Base-by-base conservation (phyloP, 169 alveolate genomes). In the Plasmodium coatneyi region DNA sequence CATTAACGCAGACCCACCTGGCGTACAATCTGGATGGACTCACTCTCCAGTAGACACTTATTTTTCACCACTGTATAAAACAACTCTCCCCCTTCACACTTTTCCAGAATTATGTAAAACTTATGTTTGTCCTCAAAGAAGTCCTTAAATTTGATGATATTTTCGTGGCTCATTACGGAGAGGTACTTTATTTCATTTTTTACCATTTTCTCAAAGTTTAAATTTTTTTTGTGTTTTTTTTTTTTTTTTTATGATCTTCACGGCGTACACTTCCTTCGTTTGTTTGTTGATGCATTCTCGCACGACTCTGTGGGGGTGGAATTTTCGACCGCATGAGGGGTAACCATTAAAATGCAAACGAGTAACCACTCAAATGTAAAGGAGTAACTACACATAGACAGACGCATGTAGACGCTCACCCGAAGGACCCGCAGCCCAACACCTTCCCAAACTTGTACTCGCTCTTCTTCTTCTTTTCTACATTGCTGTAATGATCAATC, bases 81-180 rank as follows among this genome's bases (percentile, higher is more conserved):
- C 82, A 97, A 92, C 54, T 96, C 97, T 9, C 98, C 98, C 3
- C 97, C 97, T 19, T 92, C 97, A 78, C 98, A 96, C 82, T 92
- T 92, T 82, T 97, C 98, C 84, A 96, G 80, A 5, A 97, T 97
- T 22, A 93, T 60, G 78, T 96, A 96, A 30, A 94, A 70, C 54
- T 95, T 95, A 32, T 84, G 78, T n/a, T 84, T 92, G 79, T 94
- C 96, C 80, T 96, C 96, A 66, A 92, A 96, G 39, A 89, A 90
- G 34, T 96, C 97, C 52, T 82, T 71, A 36, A 93, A 71, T 49
- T 92, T 92, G n/a, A 94, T 81, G 28, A 96, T 95, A 82, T 96
- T 93, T 19, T 92, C 95, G 80, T 96, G 97, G 56, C 95, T 87
- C 74, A 95, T 72, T 25, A 74, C 54, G 34, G 90, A 71, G 41